phyloP scores from a whole-genome alignment of 192 early-diverging fungal genomes.

The Backusella morwellensis region DNA sequence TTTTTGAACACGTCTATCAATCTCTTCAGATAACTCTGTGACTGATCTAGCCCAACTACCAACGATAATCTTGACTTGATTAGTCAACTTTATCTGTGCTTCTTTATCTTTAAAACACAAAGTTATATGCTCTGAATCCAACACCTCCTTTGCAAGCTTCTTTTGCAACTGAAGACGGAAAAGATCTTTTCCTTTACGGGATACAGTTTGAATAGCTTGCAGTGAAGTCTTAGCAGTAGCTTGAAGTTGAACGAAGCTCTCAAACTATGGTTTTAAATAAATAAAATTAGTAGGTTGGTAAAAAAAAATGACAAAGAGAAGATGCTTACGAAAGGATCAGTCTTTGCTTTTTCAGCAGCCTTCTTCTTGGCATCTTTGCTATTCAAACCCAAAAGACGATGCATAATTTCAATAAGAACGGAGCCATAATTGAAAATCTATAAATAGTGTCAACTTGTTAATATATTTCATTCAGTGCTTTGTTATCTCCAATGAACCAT shows the following conservation, averaged over 20 bases:
- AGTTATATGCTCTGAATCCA: neutral
- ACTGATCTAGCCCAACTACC: constrained; percentile 25
- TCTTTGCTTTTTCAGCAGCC: constrained; percentile 20
- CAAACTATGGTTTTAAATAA: neutral
- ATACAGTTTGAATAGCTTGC: constrained; percentile 11
- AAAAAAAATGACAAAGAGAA: neutral
- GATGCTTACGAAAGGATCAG: constrained; percentile 19
- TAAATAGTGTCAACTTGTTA: neutral
- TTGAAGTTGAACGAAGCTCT: constrained; percentile 11
- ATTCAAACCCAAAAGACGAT: constrained; percentile 17
- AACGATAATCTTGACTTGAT: constrained; percentile 18
- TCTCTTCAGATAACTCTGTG: constrained; percentile 13
- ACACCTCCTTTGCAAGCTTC: constrained; percentile 11
- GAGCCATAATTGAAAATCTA: constrained; percentile 30
- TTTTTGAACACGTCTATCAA: constrained; percentile 28
- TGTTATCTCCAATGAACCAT: neutral
- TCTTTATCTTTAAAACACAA: constrained; percentile 19
- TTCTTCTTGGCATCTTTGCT: constrained; percentile 31
- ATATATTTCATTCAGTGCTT: neutral
- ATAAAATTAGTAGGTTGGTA: neutral
- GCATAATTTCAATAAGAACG: constrained; percentile 25
- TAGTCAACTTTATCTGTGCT: neutral
- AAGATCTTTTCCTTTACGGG: constrained; percentile 17
- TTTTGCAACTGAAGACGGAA: constrained; percentile 28
- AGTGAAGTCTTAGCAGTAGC: constrained; percentile 12